phyloP scores from a whole-genome alignment of 106 monocot species.

The Platanthera zijinensis region DNA sequence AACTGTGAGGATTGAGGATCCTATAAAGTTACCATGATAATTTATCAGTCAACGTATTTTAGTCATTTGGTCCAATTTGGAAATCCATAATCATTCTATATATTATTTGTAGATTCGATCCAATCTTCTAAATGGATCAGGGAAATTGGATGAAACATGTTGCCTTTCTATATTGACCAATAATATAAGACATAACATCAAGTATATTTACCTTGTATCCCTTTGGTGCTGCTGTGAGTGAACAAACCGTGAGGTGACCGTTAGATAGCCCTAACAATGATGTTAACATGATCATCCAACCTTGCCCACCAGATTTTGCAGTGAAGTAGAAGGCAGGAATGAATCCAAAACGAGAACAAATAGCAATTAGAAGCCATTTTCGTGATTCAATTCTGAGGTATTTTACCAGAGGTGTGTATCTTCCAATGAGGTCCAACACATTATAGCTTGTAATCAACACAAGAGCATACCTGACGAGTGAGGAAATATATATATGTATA shows the following conservation, averaged over 20 bases:
- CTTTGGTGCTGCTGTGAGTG: slow-evolving; percentile 55
- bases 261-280: slow-evolving; percentile 66
- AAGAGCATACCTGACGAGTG: slow-evolving; percentile 62
- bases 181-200: neutral
- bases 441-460: slow-evolving; percentile 82
- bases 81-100: no score
- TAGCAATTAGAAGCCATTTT: slow-evolving; percentile 31
- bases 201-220: slow-evolving; percentile 52
- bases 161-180: no score
- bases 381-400: slow-evolving; percentile 43
- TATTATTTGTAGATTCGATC: no score
- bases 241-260: slow-evolving; percentile 73
- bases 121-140: no score
- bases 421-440: slow-evolving; percentile 67
- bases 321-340: slow-evolving; percentile 93
- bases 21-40: no score
- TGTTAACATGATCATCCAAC: slow-evolving; percentile 77
- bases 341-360: slow-evolving; percentile 51
- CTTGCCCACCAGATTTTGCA: slow-evolving; percentile 63
- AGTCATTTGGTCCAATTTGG: no score
- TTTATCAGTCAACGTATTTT: no score
- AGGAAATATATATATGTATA: no score
- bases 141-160: no score
- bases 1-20: no score
- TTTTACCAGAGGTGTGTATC: slow-evolving; percentile 52